These are phyloP conservation scores for Coniochaeta prunicola DNA, from an alignment of 2,329 filamentous ascomycete species.

Conservation along the genomic window DNA sequence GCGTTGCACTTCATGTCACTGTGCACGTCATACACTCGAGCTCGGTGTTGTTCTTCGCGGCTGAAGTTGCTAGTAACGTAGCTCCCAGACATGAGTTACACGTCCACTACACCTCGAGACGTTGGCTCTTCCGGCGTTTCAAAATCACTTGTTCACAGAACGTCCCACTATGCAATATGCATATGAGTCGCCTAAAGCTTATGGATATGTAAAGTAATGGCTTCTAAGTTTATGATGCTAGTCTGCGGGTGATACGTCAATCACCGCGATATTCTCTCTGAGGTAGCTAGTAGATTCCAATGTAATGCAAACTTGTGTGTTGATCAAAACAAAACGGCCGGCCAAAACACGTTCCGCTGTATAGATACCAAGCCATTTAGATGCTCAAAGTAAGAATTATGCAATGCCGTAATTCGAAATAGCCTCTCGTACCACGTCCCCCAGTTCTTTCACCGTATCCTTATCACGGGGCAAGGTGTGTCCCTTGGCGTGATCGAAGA, in stretches of 20 bases:
- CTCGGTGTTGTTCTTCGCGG: background rate
- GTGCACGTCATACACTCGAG: background rate
- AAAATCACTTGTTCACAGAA: background rate
- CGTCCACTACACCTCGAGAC: background rate
- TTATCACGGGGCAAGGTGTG: conserved; percentile 53
- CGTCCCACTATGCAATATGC: background rate
- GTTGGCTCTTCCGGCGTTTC: background rate
- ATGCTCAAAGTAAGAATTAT: background rate
- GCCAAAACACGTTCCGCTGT: background rate
- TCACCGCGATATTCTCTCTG: too few relatives aligned
- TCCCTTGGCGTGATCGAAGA: conserved; percentile 61
- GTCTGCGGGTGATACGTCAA: too few relatives aligned
- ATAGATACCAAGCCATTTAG: background rate
- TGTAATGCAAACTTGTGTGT: too few relatives aligned
- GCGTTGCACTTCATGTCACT: background rate
- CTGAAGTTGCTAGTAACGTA: conserved; percentile 1
- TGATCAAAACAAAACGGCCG: background rate
- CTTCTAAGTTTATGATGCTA: too few relatives aligned
- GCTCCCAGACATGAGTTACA: background rate
- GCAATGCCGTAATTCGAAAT: conserved; percentile 12
- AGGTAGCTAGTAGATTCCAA: too few relatives aligned
- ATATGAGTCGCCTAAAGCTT: too few relatives aligned
- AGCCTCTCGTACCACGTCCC: conserved; percentile 31
- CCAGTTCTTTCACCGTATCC: conserved; percentile 38
- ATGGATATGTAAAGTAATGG: too few relatives aligned